Evolutionary conservation across 345 rosid genomes (phyloP), one percentile per base, ranked within the genome.

Genomic region (Corchorus capsularis): DNA sequence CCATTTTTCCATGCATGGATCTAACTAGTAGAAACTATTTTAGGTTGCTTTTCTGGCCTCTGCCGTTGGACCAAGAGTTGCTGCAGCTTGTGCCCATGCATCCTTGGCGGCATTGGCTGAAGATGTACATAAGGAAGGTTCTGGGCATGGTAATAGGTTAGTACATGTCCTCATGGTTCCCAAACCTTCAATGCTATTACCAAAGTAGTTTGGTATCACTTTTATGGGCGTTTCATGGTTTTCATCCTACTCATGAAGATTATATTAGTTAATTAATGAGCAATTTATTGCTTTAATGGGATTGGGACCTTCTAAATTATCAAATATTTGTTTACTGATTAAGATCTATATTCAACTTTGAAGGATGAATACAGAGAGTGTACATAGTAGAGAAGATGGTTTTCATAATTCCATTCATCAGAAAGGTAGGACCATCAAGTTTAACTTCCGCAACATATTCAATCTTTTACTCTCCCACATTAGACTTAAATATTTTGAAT

Each of bases 61-160:
- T 83, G 91, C 98, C 77, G 90, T 96, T 77, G 99, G 98, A 81
- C 99, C 99, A 47, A 89, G 99, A 82, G 96, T 96, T 82, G 98
- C 99, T 72, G 98, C 99, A 13, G 96, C 97, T 63, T 92, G 98
- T 90, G 98, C 99, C 49, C 98, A 96, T 84, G 94, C 97, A 80
- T 89, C 99, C 68, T 88, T 96, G 77, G 90, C 89, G 41, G 87
- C 87, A 76, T 81, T 96, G 82, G 89, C 94, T 10, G 89, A 85
- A 73, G 96, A 91, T 80, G 80, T 72, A 70, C 73, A 63, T 69
- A 39, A 41, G 54, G 88, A 85, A 69, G 85, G 82, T 69, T 22
- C 79, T 0, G 84, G 59, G 59, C 84, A 63, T 47, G 77, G 77
- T 79, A 82, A 85, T 53, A 92, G 92, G 99, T 95, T 63, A 75